Percentiles rank a stretch among this genome's conserved stretches.
Conservation (phyloP, 2,329 filamentous ascomycete species). For the Arthroderma uncinatum region DNA sequence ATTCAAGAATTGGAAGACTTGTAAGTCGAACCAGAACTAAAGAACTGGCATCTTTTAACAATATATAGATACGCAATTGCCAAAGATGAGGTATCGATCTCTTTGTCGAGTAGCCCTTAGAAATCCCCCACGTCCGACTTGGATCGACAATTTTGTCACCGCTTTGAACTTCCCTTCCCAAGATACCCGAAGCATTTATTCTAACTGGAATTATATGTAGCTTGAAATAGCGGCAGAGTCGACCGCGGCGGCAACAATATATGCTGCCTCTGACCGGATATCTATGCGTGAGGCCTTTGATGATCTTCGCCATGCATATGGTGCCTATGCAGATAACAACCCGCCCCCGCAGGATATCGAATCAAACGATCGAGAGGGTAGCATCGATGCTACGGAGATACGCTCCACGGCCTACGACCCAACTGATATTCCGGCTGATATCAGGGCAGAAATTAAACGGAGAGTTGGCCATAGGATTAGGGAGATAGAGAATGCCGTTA, state of each 20-base stretch:
- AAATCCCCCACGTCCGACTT: too few relatives aligned
- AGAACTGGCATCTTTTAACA: background rate
- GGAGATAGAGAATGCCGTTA: slow-evolving; percentile 37
- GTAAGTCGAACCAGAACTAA: slow-evolving; percentile 6
- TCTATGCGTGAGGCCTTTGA: slow-evolving; percentile 38
- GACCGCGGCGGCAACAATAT: slow-evolving; percentile 35
- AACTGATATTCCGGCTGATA: slow-evolving; percentile 18
- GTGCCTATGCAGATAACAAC: slow-evolving; percentile 22
- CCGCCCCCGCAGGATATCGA: slow-evolving; percentile 5
- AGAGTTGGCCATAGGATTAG: slow-evolving; percentile 37
- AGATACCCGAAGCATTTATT: background rate
- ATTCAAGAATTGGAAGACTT: slow-evolving; percentile 15
- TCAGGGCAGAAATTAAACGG: slow-evolving; percentile 34
- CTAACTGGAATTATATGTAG: slow-evolving; percentile 3
- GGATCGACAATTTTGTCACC: background rate
- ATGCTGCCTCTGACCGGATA: slow-evolving; percentile 37
- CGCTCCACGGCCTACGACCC: slow-evolving; percentile 27
- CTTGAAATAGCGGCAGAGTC: slow-evolving; percentile 41
- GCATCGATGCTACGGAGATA: slow-evolving; percentile 3
- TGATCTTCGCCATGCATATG: slow-evolving; percentile 27
- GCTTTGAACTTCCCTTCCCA: background rate
- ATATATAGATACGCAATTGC: slow-evolving; percentile 33
- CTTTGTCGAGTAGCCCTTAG: too few relatives aligned
- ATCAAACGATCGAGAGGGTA: slow-evolving; percentile 10
- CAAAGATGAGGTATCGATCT: slow-evolving; percentile 30